Base-by-base conservation (phyloP, 163 green algal genomes). In the Trebouxiophyceae sp. region DNA sequence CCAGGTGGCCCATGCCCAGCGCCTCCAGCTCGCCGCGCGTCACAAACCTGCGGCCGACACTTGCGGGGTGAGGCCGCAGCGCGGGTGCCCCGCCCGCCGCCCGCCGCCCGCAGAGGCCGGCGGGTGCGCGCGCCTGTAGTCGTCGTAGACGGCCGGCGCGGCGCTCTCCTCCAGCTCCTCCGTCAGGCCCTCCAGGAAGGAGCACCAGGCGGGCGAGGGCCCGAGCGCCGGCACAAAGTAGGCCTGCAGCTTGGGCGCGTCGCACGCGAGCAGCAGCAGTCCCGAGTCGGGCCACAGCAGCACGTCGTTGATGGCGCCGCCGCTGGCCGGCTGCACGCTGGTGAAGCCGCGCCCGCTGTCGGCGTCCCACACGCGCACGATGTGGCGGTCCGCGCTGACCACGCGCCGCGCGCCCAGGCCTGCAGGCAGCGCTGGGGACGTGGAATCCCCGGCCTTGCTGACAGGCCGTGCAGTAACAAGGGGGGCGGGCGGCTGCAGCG, bases 221-320 rank as follows among this genome's bases (percentile, higher is more conserved):
- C 94, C 94, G 33, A 99, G 81, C 6, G 73, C 64, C 19, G 94
- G 94, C 28, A 97, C 74, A 73, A 99, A 99, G 79, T 92, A 97
- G 26, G 75, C 69, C 68, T 91, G 77, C 58, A 91, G 78, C 69
- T 74, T 76, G 50, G 54, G 74, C 2, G 81, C 33, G 64, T 99
- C 93, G 65, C 78, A 85, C n/a, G 60, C 89, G 2, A 92, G 65
- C 82, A 97, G 84, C 45, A 95, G 68, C 24, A 97, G 77, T 0
- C 87, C 87, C 32, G 57, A 82, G 67, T 80, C 67, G 12, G 69
- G 82, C 84, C 87, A 95, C 29, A 95, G 71, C 60, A 79, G 87
- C 12, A 96, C 79, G 63, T 97, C 90, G 70, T 98, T 98, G 74
- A 99, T 95, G 72, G 90, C 82, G 1, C 72, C 83, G 6, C 76